A percentile compares a stretch with the other conserved stretches of the same genome.
phyloP scores from a whole-genome alignment of 768 basidiomycete species.

The Gloeostereum incarnatum region DNA sequence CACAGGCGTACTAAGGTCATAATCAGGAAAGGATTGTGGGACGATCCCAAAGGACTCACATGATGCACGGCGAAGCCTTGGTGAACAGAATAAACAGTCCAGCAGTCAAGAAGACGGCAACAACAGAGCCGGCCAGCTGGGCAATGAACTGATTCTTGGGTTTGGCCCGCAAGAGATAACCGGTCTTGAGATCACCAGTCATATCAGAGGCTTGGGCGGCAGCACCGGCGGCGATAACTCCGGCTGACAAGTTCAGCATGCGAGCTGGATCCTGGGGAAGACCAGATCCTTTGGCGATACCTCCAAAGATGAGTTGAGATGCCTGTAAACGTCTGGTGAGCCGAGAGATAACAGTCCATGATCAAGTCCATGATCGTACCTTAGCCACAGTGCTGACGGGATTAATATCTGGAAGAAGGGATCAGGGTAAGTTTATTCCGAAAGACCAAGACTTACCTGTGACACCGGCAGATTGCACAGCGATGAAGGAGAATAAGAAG shows the following conservation, averaged over 20 bases:
- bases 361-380: constrained; percentile 12
- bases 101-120: constrained; percentile 51
- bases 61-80: constrained; percentile 53
- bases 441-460: too few species aligned
- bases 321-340: constrained; percentile 23
- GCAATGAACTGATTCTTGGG: constrained; percentile 56
- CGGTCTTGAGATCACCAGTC: constrained; percentile 64
- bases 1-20: constrained; percentile 16
- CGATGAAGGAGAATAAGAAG: constrained; percentile 62
- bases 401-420: constrained; percentile 55
- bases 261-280: constrained; percentile 24
- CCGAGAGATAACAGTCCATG: not conserved
- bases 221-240: constrained; percentile 44
- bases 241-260: constrained; percentile 41
- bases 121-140: constrained; percentile 47
- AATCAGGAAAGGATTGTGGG: constrained; percentile 3
- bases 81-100: constrained; percentile 59
- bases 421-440: too few species aligned
- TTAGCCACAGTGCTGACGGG: constrained; percentile 53
- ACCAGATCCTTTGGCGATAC: constrained; percentile 42
- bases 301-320: constrained; percentile 58
- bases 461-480: constrained; percentile 47
- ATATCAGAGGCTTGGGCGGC: constrained; percentile 54
- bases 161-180: constrained; percentile 56
- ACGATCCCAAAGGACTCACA: constrained; percentile 18